Base-by-base conservation (phyloP, 2,329 filamentous ascomycete genomes). In the Colletotrichum sp. region DNA sequence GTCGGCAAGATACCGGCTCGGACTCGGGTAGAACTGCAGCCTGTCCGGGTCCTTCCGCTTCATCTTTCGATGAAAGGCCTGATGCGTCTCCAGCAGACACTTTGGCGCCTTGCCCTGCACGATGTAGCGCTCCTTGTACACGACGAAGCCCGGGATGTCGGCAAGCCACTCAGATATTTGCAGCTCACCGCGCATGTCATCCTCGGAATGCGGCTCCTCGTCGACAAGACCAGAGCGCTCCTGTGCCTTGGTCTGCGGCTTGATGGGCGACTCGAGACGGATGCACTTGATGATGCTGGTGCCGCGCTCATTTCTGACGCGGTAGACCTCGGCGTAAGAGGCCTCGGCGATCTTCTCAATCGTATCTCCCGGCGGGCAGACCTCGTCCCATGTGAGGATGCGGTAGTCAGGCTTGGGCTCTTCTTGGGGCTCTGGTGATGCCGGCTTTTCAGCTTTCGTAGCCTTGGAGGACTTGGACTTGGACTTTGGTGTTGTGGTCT, bases 221-320 rank as follows among this genome's bases (percentile, higher is more conserved):
- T 92, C 91, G 7, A 92, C 88, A 0, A 92, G 83, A 0, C 89
- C 89, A 0, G 89, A 86, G 34, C 84, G 85, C 70, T 88, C 83
- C 80, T 92, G 91, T 0, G 88, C 82, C 74, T 91, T 91, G 9
- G 91, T 92, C 78, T 91, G 89, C 0, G 89, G 80, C 76, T 88
- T 90, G 75, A 92, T 90, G 6, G 90, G 89, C 1, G 90, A 92
- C 13, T 88, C 82, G 12, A 93, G 86, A 3, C 91, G 88, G 73
- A 93, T 91, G 24, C 91, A 89, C 78, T 93, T 93, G 83, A 93
- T 91, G 79, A 93, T 92, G 81, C 91, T 93, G 30, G 89, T 91
- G 10, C 91, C 91, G 18, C 88, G 85, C 60, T 87, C 85, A 79
- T 92, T 93, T 62, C 86, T 89, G 77, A 93, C 87, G 12, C 91